Evolutionary conservation across 371 early-diverging fungal species (phyloP).

Genomic region (Apophysomyces sp.): DNA sequence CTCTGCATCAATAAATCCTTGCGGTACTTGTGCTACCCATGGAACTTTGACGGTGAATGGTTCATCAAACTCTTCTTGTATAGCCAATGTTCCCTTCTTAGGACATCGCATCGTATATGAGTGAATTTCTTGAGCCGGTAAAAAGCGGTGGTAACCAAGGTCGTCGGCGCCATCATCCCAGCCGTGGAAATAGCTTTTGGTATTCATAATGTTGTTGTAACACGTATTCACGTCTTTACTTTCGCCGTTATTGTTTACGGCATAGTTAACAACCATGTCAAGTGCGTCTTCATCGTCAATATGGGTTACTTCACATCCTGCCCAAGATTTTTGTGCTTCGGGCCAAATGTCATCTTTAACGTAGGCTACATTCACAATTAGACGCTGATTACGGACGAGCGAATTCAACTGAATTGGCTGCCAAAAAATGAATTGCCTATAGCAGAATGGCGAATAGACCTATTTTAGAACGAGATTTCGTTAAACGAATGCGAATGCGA

Average conservation of each 20-base stretch:
- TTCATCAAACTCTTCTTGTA: conserved; percentile 40
- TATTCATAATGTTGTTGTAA: conserved; percentile 54
- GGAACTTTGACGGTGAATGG: conserved; percentile 52
- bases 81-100: conserved; percentile 34
- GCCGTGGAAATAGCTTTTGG: conserved; percentile 53
- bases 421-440: conserved; percentile 54
- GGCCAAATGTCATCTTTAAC: conserved; percentile 52
- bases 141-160: conserved; percentile 54
- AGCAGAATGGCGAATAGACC: conserved; percentile 51
- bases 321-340: conserved; percentile 45
- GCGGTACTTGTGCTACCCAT: conserved; percentile 49
- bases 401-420: conserved; percentile 53
- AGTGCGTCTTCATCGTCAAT: conserved; percentile 48
- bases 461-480: conserved; percentile 6
- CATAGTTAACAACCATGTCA: conserved; percentile 52
- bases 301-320: conserved; percentile 47
- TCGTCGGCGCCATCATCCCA: conserved; percentile 59
- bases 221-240: conserved; percentile 54
- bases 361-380: conserved; percentile 48
- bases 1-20: conserved; percentile 31
- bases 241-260: conserved; percentile 56
- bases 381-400: conserved; percentile 35
- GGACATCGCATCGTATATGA: conserved; percentile 47
- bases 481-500: not conserved
- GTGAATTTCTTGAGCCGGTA: conserved; percentile 50